Evolutionary conservation across 192 early-diverging fungal genomes (phyloP).

Genomic region (Gaertneriomyces sp.): DNA sequence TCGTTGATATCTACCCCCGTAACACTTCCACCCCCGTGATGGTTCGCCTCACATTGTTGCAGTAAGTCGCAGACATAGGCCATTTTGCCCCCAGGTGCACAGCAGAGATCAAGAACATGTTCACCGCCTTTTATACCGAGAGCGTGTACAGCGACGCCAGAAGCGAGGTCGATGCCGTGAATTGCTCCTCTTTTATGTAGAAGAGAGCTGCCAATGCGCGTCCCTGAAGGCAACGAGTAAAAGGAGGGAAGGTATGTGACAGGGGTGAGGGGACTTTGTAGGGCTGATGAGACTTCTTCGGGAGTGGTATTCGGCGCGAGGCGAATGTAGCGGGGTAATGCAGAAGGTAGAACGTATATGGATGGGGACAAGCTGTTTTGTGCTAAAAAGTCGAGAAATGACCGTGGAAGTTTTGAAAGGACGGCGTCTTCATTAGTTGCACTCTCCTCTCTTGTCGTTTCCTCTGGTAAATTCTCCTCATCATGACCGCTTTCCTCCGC

Average conservation of each 20-base stretch:
- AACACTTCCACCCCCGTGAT: constrained; percentile 58
- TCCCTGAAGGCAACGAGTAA: constrained; percentile 49
- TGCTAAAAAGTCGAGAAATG: too few species aligned
- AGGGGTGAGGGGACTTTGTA: constrained; percentile 42
- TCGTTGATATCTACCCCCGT: constrained; percentile 87
- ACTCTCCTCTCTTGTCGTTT: too few species aligned
- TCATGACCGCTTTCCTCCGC: too few species aligned
- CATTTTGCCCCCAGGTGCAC: constrained; percentile 86
- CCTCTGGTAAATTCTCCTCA: too few species aligned
- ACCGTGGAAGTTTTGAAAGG: too few species aligned
- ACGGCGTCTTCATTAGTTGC: too few species aligned
- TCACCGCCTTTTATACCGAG: constrained; percentile 69
- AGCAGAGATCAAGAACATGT: constrained; percentile 87
- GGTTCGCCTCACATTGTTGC: constrained; percentile 16
- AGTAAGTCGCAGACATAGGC: constrained; percentile 71
- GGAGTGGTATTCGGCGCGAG: constrained; percentile 38
- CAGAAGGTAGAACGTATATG: too few species aligned
- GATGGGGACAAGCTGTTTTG: too few species aligned
- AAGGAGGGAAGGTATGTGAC: constrained; percentile 45
- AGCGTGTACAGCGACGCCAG: constrained; percentile 78
- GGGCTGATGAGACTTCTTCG: constrained; percentile 49
- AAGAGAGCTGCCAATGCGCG: constrained; percentile 44
- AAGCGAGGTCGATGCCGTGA: constrained; percentile 79
- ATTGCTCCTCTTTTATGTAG: constrained; percentile 48
- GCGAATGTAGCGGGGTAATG: background rate